Conservation (phyloP, 495 filamentous ascomycete genomes). For the Penicillium pulvis region DNA sequence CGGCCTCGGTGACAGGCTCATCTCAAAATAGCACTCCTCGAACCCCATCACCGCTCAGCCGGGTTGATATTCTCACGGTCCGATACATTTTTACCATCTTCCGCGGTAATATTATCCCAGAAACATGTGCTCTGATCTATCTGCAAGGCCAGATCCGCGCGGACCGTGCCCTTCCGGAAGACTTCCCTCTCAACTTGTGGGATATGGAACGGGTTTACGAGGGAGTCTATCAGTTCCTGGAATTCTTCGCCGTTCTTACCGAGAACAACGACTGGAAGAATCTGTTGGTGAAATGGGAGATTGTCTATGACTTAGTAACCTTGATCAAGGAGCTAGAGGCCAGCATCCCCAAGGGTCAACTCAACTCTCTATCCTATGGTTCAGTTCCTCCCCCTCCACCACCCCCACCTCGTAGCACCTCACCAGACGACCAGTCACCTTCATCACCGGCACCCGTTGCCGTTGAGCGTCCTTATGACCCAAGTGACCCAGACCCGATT, state of each 20-base stretch:
- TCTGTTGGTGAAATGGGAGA: conserved; percentile 86
- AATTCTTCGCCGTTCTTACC: conserved; percentile 89
- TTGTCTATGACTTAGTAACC: conserved; percentile 78
- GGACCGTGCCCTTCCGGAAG: conserved; percentile 65
- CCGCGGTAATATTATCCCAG: conserved; percentile 85
- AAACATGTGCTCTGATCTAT: conserved; percentile 89
- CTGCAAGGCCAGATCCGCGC: conserved; percentile 85
- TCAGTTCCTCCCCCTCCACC: conserved; percentile 29
- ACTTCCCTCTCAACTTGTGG: conserved; percentile 94
- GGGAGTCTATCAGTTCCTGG: conserved; percentile 87
- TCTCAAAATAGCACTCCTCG: conserved; percentile 39
- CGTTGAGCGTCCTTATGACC: conserved; percentile 60
- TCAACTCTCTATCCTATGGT: conserved; percentile 49
- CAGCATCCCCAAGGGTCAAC: conserved; percentile 73
- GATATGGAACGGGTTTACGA: conserved; percentile 93
- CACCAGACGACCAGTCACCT: conserved; percentile 33
- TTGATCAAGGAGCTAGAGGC: conserved; percentile 83
- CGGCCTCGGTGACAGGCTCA: conserved; percentile 48
- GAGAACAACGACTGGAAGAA: conserved; percentile 69
- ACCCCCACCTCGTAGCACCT: conserved; percentile 29
- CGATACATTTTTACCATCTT: conserved; percentile 91
- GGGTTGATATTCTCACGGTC: conserved; percentile 70
- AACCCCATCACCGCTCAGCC: conserved; percentile 38
- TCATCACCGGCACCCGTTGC: conserved; percentile 46
- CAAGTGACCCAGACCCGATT: conserved; percentile 50